A percentile compares a stretch with the other conserved stretches of the same genome.
Evolutionary conservation across 441 rosid species (phyloP).

Genomic region (Pelargonium citronellum): DNA sequence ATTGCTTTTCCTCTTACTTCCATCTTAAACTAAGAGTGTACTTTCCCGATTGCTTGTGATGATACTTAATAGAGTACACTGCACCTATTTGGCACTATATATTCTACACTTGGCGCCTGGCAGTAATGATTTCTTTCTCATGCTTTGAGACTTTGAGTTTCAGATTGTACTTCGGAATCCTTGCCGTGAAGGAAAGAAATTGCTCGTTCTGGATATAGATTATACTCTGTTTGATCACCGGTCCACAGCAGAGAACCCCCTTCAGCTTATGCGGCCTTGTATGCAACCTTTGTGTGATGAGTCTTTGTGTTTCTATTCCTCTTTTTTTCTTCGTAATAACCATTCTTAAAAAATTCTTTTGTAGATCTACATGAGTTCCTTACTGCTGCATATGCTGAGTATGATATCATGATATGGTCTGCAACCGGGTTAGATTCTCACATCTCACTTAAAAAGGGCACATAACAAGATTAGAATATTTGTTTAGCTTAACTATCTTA

Average conservation of each 20-base stretch:
- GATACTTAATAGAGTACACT: background rate
- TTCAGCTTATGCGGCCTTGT: slow-evolving; percentile 86
- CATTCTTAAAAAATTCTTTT: slow-evolving; percentile 14
- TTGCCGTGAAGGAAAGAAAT: slow-evolving; percentile 79
- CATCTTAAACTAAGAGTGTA: too few species aligned
- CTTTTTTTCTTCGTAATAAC: background rate
- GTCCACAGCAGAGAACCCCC: slow-evolving; percentile 82
- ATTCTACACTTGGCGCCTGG: background rate
- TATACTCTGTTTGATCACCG: slow-evolving; percentile 93
- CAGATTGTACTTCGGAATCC: slow-evolving; percentile 69
- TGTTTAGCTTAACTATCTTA: too few species aligned
- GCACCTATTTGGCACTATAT: background rate
- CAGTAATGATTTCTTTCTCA: slow-evolving; percentile 4
- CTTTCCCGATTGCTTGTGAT: too few species aligned
- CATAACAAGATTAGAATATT: background rate
- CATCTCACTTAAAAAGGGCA: background rate
- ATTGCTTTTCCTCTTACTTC: too few species aligned
- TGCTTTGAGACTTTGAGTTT: slow-evolving; percentile 15
- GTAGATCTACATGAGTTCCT: slow-evolving; percentile 98
- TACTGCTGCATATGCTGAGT: slow-evolving; percentile 78
- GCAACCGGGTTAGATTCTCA: slow-evolving; percentile 63
- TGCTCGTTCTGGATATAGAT: slow-evolving; percentile 91
- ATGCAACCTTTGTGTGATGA: slow-evolving; percentile 23
- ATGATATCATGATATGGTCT: slow-evolving; percentile 96
- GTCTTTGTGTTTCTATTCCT: background rate